phyloP scores from a whole-genome alignment of 208 protist genomes.

The Trypanosoma avium region DNA sequence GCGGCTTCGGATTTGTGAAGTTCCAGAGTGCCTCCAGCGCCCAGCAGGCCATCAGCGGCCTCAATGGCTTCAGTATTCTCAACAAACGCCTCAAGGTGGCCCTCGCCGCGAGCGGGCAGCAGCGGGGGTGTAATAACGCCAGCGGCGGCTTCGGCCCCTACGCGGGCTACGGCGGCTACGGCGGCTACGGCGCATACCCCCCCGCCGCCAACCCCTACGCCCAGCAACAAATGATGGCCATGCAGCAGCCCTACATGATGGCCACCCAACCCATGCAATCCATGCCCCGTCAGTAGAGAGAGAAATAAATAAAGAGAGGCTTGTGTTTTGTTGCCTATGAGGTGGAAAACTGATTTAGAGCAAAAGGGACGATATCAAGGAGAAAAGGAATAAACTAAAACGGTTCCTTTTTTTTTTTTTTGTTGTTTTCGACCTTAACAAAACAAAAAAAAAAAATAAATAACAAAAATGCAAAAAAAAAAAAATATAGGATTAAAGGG shows the following conservation, averaged over 20 bases:
- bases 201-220: conserved; percentile 58
- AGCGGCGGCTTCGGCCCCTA: conserved; percentile 29
- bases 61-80: conserved; percentile 86
- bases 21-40: conserved; percentile 71
- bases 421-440: not conserved
- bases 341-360: too few species aligned
- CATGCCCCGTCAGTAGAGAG: conserved; percentile 19
- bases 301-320: not conserved
- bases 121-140: conserved; percentile 43
- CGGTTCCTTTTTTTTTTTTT: not conserved
- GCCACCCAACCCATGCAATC: conserved; percentile 30
- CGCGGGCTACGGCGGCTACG: conserved; percentile 42
- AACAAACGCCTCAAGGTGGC: conserved; percentile 91
- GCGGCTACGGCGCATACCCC: conserved; percentile 57
- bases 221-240: conserved; percentile 73
- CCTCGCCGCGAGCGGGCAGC: conserved; percentile 70
- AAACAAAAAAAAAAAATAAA: not conserved
- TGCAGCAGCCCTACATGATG: conserved; percentile 63
- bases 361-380: too few species aligned
- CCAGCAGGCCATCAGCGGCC: conserved; percentile 68
- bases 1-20: conserved; percentile 92
- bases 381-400: conserved; percentile 3
- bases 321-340: too few species aligned
- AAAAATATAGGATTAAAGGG: not conserved
- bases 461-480: not conserved